phyloP scores from a whole-genome alignment of 257 asterid genomes.

The Salvia splendens region DNA sequence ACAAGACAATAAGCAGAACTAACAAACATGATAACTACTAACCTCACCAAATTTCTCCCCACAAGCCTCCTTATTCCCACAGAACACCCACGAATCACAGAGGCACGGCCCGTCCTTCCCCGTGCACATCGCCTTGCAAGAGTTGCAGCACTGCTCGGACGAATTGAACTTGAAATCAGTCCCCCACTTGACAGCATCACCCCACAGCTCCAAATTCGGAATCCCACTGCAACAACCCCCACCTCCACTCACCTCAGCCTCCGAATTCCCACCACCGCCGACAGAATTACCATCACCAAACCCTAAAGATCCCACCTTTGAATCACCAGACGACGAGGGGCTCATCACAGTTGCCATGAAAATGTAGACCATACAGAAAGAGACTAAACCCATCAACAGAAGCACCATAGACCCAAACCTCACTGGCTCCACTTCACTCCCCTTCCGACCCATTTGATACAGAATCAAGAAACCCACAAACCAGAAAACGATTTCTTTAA shows the following conservation, averaged over 20 bases:
- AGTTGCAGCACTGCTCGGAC: slow-evolving; percentile 65
- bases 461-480: slow-evolving; percentile 38
- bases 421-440: slow-evolving; percentile 60
- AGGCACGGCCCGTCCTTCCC: slow-evolving; percentile 86
- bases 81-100: slow-evolving; percentile 93
- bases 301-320: slow-evolving; percentile 32
- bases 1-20: neutral
- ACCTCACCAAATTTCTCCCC: slow-evolving; percentile 90
- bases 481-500: slow-evolving; percentile 8
- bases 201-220: slow-evolving; percentile 83
- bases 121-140: slow-evolving; percentile 79
- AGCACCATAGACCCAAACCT: slow-evolving; percentile 62
- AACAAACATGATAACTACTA: slow-evolving; percentile 28
- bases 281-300: slow-evolving; percentile 8
- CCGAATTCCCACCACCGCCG: slow-evolving; percentile 20
- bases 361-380: slow-evolving; percentile 60
- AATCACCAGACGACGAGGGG: slow-evolving; percentile 34
- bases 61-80: slow-evolving; percentile 78
- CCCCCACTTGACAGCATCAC: slow-evolving; percentile 93
- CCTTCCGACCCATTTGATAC: slow-evolving; percentile 74
- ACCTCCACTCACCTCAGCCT: slow-evolving; percentile 28
- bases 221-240: slow-evolving; percentile 78
- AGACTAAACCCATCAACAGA: slow-evolving; percentile 69
- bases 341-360: slow-evolving; percentile 63
- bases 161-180: slow-evolving; percentile 82